Evolutionary conservation across 305 asterid species (phyloP), one percentile per base, ranked within the genome.

Genomic region (Solanum hybrid): DNA sequence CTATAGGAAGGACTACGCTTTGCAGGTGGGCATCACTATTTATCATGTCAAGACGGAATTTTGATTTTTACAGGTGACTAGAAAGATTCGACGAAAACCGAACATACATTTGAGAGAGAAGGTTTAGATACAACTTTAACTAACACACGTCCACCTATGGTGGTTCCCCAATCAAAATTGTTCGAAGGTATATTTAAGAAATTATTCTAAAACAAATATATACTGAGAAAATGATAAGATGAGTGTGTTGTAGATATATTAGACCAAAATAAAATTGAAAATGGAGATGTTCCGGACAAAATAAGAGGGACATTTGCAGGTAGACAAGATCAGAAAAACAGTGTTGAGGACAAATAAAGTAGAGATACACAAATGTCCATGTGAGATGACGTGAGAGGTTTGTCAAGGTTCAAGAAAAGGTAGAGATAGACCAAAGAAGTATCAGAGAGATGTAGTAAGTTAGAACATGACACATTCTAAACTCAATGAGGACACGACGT

Each of bases 351-450:
- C 4, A 24, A 22, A 11, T 5, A n/a, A 10, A 24, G 32, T 24
- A 70, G 32, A 24, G 32, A 70, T 70, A 5, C 4, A 70, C 17
- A 24, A 4, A 70, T 26, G 17, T 11, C 15, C 7, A 4, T 24
- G 32, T 70, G 9, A 24, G 5, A 11, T 10, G 32, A 11, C 8
- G 8, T 70, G 32, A 70, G 1, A 24, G 8, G 3, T 68, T 68
- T n/a, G 3, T n/a, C 29, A 10, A 70, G 77, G 2, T 26, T 26
- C 17, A 26, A 26, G 10, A 26, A 72, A 72, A 26, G 10, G 1
- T 1, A 26, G 0, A 11, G 1, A 12, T 12, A 2, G 10, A 2
- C 4, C 20, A 3, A 27, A 73, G 0, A 73, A 12, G 2, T 5
- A 73, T 26, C 4, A 1, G 3, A 12, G 3, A 10, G 3, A 70